Evolutionary conservation across 2,329 filamentous ascomycete genomes (phyloP).

Genomic region (Pseudonectria foliicola): DNA sequence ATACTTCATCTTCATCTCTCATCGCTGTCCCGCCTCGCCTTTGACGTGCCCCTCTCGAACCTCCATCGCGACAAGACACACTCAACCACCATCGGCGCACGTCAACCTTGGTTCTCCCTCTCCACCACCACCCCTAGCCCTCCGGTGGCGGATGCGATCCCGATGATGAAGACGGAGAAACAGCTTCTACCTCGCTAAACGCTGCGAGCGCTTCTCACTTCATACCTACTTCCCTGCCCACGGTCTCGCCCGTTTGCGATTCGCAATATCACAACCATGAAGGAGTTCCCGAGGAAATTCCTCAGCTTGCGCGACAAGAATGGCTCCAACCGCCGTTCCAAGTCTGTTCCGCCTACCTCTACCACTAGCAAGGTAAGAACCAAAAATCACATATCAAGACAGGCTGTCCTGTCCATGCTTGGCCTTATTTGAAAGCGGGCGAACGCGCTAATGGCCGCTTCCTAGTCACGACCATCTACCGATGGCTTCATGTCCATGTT

Average conservation of each 20-base stretch:
- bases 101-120: too few relatives aligned
- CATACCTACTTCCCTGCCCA: constrained; percentile 1
- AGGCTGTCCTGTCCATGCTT: too few relatives aligned
- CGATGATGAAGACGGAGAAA: constrained; percentile 25
- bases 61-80: too few relatives aligned
- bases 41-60: too few relatives aligned
- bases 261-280: constrained; percentile 35
- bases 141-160: constrained; percentile 12
- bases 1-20: too few relatives aligned
- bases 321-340: constrained; percentile 44
- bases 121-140: too few relatives aligned
- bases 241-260: not conserved
- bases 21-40: too few relatives aligned
- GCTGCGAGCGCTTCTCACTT: constrained; percentile 20
- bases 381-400: too few relatives aligned
- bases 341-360: constrained; percentile 43
- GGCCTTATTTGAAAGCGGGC: constrained; percentile 5
- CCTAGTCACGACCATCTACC: constrained; percentile 45
- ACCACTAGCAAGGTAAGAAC: constrained; percentile 40
- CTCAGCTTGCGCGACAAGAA: constrained; percentile 64
- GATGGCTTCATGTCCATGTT: constrained; percentile 59
- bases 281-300: constrained; percentile 55
- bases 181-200: constrained; percentile 26
- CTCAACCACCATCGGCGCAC: too few relatives aligned
- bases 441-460: constrained; percentile 7